Evolutionary conservation across 495 filamentous ascomycete genomes (phyloP), one percentile per base, ranked within the genome.

Genomic region (Penicillium odoratum): DNA sequence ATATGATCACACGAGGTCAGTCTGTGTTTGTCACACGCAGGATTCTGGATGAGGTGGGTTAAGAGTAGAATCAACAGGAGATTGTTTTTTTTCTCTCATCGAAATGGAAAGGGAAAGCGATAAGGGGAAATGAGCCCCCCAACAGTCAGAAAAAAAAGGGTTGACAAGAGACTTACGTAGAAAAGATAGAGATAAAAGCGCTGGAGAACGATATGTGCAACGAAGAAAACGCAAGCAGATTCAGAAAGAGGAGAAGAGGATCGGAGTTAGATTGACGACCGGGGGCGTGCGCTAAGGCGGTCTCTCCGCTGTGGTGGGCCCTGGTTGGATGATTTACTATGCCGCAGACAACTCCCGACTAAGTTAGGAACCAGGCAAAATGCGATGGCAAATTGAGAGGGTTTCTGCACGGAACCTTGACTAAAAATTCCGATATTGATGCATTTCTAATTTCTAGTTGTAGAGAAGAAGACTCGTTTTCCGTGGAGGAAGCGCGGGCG

Each of bases 281-380:
- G 33, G 58, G 62, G 48, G 51, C 53, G 62, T 50, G 60, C 59
- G 49, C 21, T 30, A 55, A 45, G 52, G 64, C 60, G 63, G 64
- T 60, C 57, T 60, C 53, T 48, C 47, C 36, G 46, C 56, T 47
- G 56, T 55, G 33, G 60, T 53, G 63, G 51, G 38, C 38, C 51
- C 16, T 29, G 9, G 9, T 38, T 38, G 13, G 15, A 40, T 47
- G 44, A 47, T 26, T n/a, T 47, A 47, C 48, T 9, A 50, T 50
- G 48, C 48, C 44, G 44, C 13, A 5, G 21, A 6, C 6, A 47
- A 47, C 21, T 47, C 44, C 44, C 44, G 44, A 47, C 44, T 47
- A 28, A 21, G 21, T 21, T 21, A 21, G 21, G 21, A 21, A n/a
- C n/a, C n/a, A n/a, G 21, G 21, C 21, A 21, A 21, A 21, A 21